Evolutionary conservation across 2,329 filamentous ascomycete species (phyloP).

Genomic region (Cercospora brassicicola): DNA sequence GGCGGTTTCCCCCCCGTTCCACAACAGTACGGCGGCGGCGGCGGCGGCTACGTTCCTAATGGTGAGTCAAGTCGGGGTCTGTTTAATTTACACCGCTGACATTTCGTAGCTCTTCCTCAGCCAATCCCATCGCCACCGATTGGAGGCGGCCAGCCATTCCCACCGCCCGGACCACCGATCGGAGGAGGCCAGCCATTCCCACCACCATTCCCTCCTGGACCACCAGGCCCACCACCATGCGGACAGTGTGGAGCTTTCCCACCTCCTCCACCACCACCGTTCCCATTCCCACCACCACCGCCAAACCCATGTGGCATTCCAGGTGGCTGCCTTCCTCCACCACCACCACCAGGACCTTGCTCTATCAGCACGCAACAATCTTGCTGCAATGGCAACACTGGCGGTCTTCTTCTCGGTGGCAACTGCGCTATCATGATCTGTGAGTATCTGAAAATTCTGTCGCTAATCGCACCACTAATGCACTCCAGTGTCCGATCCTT

Average conservation of each 20-base stretch:
- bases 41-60: background rate
- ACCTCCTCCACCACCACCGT: too few relatives aligned
- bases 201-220: background rate
- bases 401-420: constrained; percentile 12
- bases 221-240: background rate
- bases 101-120: background rate
- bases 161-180: too few relatives aligned
- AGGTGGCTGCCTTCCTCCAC: background rate
- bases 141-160: too few relatives aligned
- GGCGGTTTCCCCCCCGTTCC: too few relatives aligned
- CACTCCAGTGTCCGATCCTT: background rate
- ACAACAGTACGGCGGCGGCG: too few relatives aligned
- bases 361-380: background rate
- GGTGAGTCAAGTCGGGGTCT: background rate
- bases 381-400: constrained; percentile 16
- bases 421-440: constrained; percentile 6
- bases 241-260: background rate
- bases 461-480: background rate
- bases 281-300: background rate
- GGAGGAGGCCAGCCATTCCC: too few relatives aligned
- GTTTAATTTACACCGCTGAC: background rate
- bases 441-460: background rate
- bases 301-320: background rate
- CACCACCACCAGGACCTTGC: background rate
- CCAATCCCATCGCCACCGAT: too few relatives aligned